Evolutionary conservation across 2,329 filamentous ascomycete species (phyloP).

Genomic region (Pyrenochaeta sp.): DNA sequence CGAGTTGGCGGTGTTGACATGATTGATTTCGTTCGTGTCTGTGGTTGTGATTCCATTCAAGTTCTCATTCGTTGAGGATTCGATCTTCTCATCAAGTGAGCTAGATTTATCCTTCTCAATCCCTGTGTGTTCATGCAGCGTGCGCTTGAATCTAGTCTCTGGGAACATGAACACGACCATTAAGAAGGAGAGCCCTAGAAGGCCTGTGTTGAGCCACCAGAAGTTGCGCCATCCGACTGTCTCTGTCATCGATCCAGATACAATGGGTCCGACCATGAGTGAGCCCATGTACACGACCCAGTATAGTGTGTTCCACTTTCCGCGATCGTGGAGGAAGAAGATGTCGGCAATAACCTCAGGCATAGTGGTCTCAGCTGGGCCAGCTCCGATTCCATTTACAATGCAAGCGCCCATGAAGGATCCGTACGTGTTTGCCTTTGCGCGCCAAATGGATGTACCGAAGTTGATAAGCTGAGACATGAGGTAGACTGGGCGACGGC

Average conservation of each 20-base stretch:
- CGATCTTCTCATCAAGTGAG: conserved; percentile 28
- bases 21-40: conserved; percentile 33
- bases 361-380: conserved; percentile 68
- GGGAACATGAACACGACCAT: conserved; percentile 67
- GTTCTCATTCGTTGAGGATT: conserved; percentile 17
- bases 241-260: conserved; percentile 67
- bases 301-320: conserved; percentile 68
- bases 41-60: conserved; percentile 14
- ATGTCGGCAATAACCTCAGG: conserved; percentile 70
- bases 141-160: conserved; percentile 67
- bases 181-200: conserved; percentile 59
- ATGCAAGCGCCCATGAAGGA: conserved; percentile 71
- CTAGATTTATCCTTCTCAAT: conserved; percentile 6
- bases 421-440: conserved; percentile 63
- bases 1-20: conserved; percentile 27
- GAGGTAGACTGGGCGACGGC: conserved; percentile 62
- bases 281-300: conserved; percentile 69
- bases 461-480: conserved; percentile 61
- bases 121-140: conserved; percentile 39
- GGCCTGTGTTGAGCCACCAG: conserved; percentile 70
- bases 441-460: conserved; percentile 64
- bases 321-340: conserved; percentile 70
- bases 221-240: conserved; percentile 67
- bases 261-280: conserved; percentile 65
- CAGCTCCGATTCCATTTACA: conserved; percentile 68